These are phyloP conservation scores for Hamamelis virginiana DNA, from an alignment of 164 flowering plant genomes.

Conservation along the genomic window DNA sequence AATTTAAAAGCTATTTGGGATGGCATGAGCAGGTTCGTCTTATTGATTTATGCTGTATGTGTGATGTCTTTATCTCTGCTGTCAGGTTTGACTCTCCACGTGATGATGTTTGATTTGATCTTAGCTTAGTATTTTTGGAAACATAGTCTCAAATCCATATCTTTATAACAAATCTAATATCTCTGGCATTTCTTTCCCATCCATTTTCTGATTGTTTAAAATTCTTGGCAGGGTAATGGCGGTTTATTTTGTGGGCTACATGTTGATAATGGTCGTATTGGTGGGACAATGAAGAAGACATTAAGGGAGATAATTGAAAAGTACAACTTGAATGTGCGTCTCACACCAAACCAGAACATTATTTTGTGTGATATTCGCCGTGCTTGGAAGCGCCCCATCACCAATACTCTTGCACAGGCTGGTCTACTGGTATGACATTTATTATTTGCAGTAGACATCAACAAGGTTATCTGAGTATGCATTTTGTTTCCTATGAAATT, in stretches of 20 bases:
- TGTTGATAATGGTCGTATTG: slow-evolving; percentile 94
- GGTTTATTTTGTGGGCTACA: slow-evolving; percentile 84
- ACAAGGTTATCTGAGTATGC: background rate
- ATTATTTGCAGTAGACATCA: background rate
- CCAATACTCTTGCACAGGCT: slow-evolving; percentile 82
- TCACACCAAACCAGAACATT: slow-evolving; percentile 94
- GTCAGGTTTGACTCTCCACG: background rate
- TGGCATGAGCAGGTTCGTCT: slow-evolving; percentile 91
- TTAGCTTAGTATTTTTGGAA: background rate
- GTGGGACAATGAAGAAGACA: slow-evolving; percentile 76
- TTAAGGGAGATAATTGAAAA: slow-evolving; percentile 89
- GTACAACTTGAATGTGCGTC: slow-evolving; percentile 76
- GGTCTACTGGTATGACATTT: slow-evolving; percentile 74
- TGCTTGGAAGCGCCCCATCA: slow-evolving; percentile 81
- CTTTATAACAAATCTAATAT: background rate
- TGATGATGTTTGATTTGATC: background rate
- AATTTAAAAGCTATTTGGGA: slow-evolving; percentile 89
- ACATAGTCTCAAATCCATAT: background rate
- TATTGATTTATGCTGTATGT: background rate
- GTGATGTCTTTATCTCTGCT: background rate
- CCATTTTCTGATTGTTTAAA: background rate
- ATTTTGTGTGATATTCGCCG: slow-evolving; percentile 75
- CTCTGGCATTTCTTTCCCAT: background rate
- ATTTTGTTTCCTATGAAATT: background rate
- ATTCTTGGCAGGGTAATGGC: slow-evolving; percentile 72